Conservation (phyloP, 306 rosid species). For the Purshia tridentata region DNA sequence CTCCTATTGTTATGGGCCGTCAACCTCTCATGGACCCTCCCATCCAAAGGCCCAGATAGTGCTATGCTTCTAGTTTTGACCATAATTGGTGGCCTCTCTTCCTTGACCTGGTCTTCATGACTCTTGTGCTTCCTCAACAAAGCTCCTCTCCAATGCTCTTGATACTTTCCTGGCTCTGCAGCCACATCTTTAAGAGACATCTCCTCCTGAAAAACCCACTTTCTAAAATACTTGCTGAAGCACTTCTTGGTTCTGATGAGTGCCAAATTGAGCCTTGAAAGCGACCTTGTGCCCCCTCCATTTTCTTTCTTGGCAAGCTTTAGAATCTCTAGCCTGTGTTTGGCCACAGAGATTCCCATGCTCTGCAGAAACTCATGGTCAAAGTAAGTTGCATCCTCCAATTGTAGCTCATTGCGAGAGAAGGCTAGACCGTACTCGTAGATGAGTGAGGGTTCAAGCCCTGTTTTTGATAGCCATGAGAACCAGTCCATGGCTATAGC, state of each 20-base stretch:
- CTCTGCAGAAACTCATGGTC: constrained; percentile 87
- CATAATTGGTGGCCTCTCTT: constrained; percentile 31
- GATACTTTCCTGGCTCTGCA: constrained; percentile 23
- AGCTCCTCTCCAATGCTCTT: constrained; percentile 47
- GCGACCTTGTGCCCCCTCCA: constrained; percentile 21
- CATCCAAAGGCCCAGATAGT: constrained; percentile 38
- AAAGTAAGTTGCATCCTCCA: constrained; percentile 57
- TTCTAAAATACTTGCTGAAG: constrained; percentile 52
- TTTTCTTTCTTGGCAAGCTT: constrained; percentile 64
- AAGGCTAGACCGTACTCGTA: constrained; percentile 75
- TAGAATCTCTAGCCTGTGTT: constrained; percentile 85
- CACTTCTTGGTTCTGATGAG: constrained; percentile 47
- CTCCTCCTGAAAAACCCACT: constrained; percentile 29
- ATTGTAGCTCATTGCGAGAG: constrained; percentile 61
- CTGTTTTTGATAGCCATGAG: constrained; percentile 81
- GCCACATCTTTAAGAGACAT: constrained; percentile 9
- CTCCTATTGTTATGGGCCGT: neutral
- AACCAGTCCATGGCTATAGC: constrained; percentile 79
- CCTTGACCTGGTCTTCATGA: constrained; percentile 20
- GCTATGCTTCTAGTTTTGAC: constrained; percentile 47
- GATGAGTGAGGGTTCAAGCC: constrained; percentile 60
- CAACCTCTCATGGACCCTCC: constrained; percentile 26
- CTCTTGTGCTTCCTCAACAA: constrained; percentile 34
- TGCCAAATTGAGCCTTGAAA: constrained; percentile 43
- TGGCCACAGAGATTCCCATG: constrained; percentile 85